These are phyloP conservation scores for Thozetella sp. DNA, from an alignment of 495 filamentous ascomycete species.

Conservation along the genomic window DNA sequence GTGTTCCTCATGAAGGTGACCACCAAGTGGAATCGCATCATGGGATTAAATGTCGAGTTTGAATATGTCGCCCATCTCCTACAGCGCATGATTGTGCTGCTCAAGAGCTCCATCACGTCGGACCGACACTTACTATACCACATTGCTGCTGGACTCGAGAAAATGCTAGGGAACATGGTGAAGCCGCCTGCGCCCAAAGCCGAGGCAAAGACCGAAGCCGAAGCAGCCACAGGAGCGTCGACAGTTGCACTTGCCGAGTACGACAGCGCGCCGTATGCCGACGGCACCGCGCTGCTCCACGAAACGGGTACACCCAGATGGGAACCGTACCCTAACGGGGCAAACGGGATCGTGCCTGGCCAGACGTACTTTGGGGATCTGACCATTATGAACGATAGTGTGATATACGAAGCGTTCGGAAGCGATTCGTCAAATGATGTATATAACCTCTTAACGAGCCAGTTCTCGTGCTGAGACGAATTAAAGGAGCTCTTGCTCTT, in stretches of 20 bases:
- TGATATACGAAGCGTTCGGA: background rate
- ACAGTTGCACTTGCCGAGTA: background rate
- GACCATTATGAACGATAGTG: background rate
- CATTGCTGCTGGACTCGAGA: background rate
- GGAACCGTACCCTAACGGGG: background rate
- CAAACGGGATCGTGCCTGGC: background rate
- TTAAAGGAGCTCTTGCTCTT: background rate
- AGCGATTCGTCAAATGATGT: background rate
- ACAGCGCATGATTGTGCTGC: background rate
- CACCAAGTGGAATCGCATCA: background rate
- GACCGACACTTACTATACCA: background rate
- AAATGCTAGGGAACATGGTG: background rate
- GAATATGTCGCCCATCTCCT: background rate
- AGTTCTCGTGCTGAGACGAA: background rate
- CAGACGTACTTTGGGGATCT: background rate
- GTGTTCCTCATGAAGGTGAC: background rate
- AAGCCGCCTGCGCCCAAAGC: background rate
- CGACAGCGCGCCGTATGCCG: background rate
- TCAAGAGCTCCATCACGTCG: background rate
- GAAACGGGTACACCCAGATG: background rate
- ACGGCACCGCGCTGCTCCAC: background rate
- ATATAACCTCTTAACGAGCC: background rate
- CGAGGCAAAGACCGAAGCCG: background rate
- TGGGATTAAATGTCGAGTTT: background rate
- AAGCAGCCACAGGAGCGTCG: background rate